Percentiles rank a stretch among this genome's conserved stretches.
These are phyloP conservation scores for Achaetomiella virescens DNA, from an alignment of 495 filamentous ascomycete genomes.

Conservation along the genomic window DNA sequence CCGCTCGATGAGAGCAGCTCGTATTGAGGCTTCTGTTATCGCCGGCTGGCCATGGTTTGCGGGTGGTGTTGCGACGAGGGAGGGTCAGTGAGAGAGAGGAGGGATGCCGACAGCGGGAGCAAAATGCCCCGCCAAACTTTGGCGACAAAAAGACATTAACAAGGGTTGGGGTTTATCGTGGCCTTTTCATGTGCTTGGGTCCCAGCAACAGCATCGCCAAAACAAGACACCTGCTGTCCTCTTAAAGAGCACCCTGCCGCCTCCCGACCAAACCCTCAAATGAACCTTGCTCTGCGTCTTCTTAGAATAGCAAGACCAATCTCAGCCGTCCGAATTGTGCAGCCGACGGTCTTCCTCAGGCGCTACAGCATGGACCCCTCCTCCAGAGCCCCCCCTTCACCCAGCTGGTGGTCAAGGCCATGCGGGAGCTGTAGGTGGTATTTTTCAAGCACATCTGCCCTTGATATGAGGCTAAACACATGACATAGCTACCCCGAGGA, in stretches of 20 bases:
- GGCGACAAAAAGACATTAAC: neutral
- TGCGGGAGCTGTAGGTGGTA: conserved; percentile 69
- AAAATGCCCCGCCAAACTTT: conserved; percentile 11
- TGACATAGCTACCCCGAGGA: conserved; percentile 71
- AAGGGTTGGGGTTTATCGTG: conserved; percentile 13
- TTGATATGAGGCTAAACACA: conserved; percentile 1
- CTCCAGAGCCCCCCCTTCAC: conserved; percentile 54
- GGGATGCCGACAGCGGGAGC: neutral
- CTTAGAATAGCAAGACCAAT: neutral
- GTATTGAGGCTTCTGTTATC: conserved; percentile 65
- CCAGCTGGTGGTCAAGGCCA: conserved; percentile 67
- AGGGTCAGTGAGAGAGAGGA: conserved; percentile 1
- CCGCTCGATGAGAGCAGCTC: conserved; percentile 60
- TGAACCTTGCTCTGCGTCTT: conserved; percentile 5
- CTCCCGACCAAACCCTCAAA: neutral
- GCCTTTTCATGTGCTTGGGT: neutral
- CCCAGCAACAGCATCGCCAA: neutral
- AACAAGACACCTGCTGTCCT: neutral
- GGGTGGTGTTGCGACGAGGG: conserved; percentile 9
- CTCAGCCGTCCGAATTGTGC: neutral
- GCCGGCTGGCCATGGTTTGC: conserved; percentile 46
- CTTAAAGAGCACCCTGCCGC: neutral
- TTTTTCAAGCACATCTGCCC: neutral
- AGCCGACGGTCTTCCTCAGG: neutral
- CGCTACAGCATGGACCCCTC: conserved; percentile 19